These are phyloP conservation scores for Paecilomyces niveus DNA, from an alignment of 2,329 filamentous ascomycete genomes.

Conservation along the genomic window DNA sequence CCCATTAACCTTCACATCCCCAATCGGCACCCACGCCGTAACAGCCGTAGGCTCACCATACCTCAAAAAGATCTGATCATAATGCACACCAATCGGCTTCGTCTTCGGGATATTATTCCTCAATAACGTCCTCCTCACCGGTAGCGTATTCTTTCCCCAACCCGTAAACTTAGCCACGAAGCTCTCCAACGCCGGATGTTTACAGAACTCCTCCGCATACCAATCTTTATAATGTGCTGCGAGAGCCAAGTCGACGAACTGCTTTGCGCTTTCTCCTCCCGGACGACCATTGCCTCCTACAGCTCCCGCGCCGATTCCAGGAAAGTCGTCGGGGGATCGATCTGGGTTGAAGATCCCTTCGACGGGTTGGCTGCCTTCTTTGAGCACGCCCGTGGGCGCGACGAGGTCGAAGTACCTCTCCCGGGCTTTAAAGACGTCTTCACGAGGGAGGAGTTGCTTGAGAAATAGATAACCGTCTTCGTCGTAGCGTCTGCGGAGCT, in stretches of 20 bases:
- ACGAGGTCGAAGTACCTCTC: constrained; percentile 49
- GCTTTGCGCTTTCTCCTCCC: constrained; percentile 34
- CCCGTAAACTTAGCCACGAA: constrained; percentile 48
- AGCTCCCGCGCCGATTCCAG: constrained; percentile 49
- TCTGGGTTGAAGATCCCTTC: constrained; percentile 48
- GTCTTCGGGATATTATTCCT: constrained; percentile 52
- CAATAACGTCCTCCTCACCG: constrained; percentile 44
- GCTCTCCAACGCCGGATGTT: constrained; percentile 43
- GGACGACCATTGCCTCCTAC: constrained; percentile 40
- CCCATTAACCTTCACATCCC: constrained; percentile 47
- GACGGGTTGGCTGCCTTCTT: constrained; percentile 44
- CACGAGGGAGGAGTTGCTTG: constrained; percentile 47
- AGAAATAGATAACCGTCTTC: constrained; percentile 51
- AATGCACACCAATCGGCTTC: constrained; percentile 54
- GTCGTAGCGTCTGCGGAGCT: constrained; percentile 41
- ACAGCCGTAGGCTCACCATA: constrained; percentile 49
- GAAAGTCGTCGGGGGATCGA: constrained; percentile 39
- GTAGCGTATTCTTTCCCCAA: constrained; percentile 46
- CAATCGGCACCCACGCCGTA: constrained; percentile 54
- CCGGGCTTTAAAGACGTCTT: constrained; percentile 47
- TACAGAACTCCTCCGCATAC: constrained; percentile 50
- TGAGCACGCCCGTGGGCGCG: constrained; percentile 49
- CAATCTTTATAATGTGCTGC: constrained; percentile 47
- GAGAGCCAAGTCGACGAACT: constrained; percentile 46
- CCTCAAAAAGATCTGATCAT: constrained; percentile 53